Base-by-base conservation (phyloP, 805 yeast genomes). In the Ogataea saltuana region DNA sequence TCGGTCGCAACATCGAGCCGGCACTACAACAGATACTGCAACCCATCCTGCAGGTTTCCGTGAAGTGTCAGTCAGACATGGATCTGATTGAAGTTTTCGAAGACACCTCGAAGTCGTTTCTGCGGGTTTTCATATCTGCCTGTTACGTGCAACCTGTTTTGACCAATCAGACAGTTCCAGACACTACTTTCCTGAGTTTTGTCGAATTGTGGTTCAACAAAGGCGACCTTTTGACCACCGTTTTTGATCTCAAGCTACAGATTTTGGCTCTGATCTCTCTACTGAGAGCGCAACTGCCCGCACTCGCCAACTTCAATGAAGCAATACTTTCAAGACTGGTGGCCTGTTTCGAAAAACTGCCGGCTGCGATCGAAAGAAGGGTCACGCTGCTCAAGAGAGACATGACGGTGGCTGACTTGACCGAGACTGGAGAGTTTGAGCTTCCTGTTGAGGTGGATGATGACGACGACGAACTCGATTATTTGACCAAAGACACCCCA, bases 191-290 rank as follows among this genome's bases (percentile, higher is more conserved):
- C 3, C 47, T 63, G 25, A 55, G 63, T 22, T 71, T 74, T 47
- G 65, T 68, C 55, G 68, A 71, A 46, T 60, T 74, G 48, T 76
- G 81, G 81, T 66, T 76, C 46, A 66, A 70, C 45, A 65, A 71
- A 50, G 72, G 63, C 32, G 70, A 66, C 8, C 31, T 46, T 45
- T 69, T 75, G 59, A 72, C 68, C 42, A 76, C 81, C 46, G 81
- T 76, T 16, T 76, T 75, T 49, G 82, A 80, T 20, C 67, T 79
- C 48, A 78, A 77, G 52, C 59, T 77, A 33, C 80, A 78, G 58
- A 71, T 74, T 5, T 58, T 78, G 54, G 71, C 78, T 0, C 56
- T 74, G 33, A 61, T 73, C 29, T 53, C 75, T 2, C 54, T 75
- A 15, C 48, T 74, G 13, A 55, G 65, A 11, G 67, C 65, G 6